A percentile compares a stretch with the other conserved stretches of the same genome.
Evolutionary conservation across 495 filamentous ascomycete species (phyloP).

Genomic region (Penicillium roqueforti): DNA sequence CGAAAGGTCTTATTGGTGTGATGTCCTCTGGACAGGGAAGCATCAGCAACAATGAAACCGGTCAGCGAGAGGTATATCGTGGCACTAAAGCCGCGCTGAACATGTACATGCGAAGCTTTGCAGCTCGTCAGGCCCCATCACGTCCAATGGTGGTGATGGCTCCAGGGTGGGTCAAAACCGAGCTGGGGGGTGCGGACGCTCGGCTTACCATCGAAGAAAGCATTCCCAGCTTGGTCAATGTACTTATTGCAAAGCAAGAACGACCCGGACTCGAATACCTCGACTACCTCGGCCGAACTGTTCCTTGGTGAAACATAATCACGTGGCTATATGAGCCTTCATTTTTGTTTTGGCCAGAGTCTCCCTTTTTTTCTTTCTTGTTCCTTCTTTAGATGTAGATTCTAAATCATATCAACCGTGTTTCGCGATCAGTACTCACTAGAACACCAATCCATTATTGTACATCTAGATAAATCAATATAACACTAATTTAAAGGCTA

Average conservation of each 20-base stretch:
- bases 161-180: neutral
- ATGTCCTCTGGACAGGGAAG: constrained; percentile 1
- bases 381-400: too few relatives aligned
- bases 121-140: neutral
- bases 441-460: too few relatives aligned
- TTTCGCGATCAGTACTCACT: too few relatives aligned
- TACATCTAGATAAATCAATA: too few relatives aligned
- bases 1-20: neutral
- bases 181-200: neutral
- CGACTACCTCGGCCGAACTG: neutral
- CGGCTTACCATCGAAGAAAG: constrained; percentile 1
- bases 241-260: neutral
- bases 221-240: neutral
- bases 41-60: neutral
- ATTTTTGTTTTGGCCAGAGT: too few relatives aligned
- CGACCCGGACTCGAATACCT: neutral
- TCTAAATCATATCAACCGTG: too few relatives aligned
- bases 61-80: neutral
- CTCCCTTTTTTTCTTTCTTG: too few relatives aligned
- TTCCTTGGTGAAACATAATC: neutral
- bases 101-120: constrained; percentile 2
- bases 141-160: neutral
- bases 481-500: too few relatives aligned
- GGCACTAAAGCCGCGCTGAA: neutral
- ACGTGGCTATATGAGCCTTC: too few relatives aligned